A percentile compares a stretch with the other conserved stretches of the same genome.
phyloP scores from a whole-genome alignment of 2,329 filamentous ascomycete species.

The Lachnellula arida region DNA sequence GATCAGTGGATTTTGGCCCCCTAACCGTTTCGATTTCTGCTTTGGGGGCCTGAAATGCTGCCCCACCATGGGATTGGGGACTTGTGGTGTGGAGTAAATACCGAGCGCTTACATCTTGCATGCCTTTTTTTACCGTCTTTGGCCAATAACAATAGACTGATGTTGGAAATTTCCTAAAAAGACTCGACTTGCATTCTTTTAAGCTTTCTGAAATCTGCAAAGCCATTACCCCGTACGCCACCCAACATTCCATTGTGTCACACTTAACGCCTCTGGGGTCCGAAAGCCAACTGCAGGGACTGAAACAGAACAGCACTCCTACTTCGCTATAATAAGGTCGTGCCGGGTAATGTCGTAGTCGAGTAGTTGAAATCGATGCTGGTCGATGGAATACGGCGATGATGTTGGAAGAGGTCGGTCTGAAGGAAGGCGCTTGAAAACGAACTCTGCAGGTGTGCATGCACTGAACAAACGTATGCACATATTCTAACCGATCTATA shows the following conservation, averaged over 20 bases:
- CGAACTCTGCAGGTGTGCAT: not conserved
- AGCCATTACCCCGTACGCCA: not conserved
- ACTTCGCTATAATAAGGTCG: not conserved
- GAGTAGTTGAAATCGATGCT: not conserved
- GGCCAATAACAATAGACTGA: not conserved
- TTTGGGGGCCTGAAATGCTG: not conserved
- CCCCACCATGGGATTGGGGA: not conserved
- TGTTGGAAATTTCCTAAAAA: not conserved
- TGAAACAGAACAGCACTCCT: not conserved
- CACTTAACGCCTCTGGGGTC: not conserved
- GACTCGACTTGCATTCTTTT: not conserved
- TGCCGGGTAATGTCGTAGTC: not conserved
- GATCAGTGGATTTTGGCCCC: not conserved
- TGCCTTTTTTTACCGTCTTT: not conserved
- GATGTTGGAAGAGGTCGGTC: too few relatives aligned
- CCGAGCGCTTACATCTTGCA: not conserved
- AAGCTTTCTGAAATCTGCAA: not conserved
- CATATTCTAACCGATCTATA: not conserved
- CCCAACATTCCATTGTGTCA: not conserved
- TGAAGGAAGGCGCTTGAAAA: not conserved
- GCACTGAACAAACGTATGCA: not conserved
- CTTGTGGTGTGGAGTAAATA: not conserved
- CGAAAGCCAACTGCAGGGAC: not conserved
- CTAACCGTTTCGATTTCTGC: not conserved
- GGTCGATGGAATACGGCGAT: not conserved